These are phyloP conservation scores for Naegleria fowleri DNA, from an alignment of 208 protist species.

Conservation along the genomic window DNA sequence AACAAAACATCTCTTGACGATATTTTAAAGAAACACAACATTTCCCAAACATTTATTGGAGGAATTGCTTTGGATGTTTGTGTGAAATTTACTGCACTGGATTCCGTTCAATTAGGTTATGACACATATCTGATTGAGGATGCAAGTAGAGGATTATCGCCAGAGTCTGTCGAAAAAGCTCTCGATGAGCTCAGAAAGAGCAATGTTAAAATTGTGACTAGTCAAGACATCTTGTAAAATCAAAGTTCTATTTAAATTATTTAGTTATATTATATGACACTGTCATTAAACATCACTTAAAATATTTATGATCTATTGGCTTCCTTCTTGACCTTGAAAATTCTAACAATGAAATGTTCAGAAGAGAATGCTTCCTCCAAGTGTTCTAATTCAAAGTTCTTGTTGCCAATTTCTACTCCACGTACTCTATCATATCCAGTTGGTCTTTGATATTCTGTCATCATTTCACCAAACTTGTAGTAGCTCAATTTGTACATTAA, in stretches of 20 bases:
- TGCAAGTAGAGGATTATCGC: slow-evolving; percentile 13
- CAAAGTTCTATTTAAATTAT: too few species aligned
- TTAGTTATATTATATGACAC: too few species aligned
- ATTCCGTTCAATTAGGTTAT: slow-evolving; percentile 38
- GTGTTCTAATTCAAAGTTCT: slow-evolving; percentile 61
- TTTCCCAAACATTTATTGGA: slow-evolving; percentile 36
- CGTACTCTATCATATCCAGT: slow-evolving; percentile 52
- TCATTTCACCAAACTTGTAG: slow-evolving; percentile 76
- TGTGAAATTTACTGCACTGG: slow-evolving; percentile 45
- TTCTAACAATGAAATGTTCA: slow-evolving; percentile 83
- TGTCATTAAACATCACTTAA: too few species aligned
- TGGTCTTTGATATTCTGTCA: slow-evolving; percentile 55
- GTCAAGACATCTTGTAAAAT: neutral
- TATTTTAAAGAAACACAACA: slow-evolving; percentile 31
- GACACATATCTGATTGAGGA: slow-evolving; percentile 44
- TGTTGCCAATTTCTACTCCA: slow-evolving; percentile 68
- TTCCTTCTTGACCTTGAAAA: slow-evolving; percentile 77
- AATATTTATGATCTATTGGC: neutral
- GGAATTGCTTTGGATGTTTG: slow-evolving; percentile 52
- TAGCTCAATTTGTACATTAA: slow-evolving; percentile 88
- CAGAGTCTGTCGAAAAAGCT: neutral
- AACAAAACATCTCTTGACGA: slow-evolving; percentile 37
- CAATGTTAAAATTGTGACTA: neutral
- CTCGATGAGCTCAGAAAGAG: neutral
- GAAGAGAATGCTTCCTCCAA: slow-evolving; percentile 78